A percentile compares a stretch with the other conserved stretches of the same genome.
These are phyloP conservation scores for Piper betle DNA, from an alignment of 164 flowering plant genomes.

Conservation along the genomic window DNA sequence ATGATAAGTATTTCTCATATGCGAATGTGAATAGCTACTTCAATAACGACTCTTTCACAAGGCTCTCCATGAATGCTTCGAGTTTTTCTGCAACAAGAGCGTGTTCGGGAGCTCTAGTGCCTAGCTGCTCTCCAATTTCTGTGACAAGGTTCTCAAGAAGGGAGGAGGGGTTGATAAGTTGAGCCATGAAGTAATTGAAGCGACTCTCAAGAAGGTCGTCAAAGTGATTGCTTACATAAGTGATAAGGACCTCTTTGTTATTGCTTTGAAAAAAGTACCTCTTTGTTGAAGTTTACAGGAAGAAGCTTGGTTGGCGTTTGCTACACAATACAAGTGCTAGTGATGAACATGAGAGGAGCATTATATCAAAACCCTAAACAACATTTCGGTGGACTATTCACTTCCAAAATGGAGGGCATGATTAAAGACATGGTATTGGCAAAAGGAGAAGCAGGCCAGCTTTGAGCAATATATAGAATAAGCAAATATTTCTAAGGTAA, in stretches of 20 bases:
- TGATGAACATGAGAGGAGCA: constrained; percentile 92
- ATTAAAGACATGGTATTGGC: constrained; percentile 73
- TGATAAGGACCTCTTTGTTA: constrained; percentile 91
- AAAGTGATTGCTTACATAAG: constrained; percentile 86
- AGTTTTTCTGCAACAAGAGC: constrained; percentile 85
- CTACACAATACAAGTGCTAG: constrained; percentile 87
- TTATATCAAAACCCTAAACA: constrained; percentile 80
- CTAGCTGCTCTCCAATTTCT: constrained; percentile 87
- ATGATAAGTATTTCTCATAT: constrained; percentile 80
- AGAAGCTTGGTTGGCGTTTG: constrained; percentile 82
- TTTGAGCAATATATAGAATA: constrained; percentile 61
- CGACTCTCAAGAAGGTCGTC: constrained; percentile 88
- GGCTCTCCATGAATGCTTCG: constrained; percentile 97
- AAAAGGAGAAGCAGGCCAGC: constrained; percentile 51
- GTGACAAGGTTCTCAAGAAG: constrained; percentile 88
- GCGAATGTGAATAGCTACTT: constrained; percentile 75
- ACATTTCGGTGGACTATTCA: constrained; percentile 91
- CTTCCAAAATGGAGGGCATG: constrained; percentile 99
- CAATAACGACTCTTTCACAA: constrained; percentile 84
- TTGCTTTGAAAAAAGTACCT: no score
- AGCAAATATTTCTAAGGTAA: constrained; percentile 38
- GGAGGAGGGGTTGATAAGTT: constrained; percentile 94
- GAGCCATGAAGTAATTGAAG: constrained; percentile 91
- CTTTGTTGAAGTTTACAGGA: constrained; percentile 49
- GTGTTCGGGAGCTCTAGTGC: constrained; percentile 89